These are phyloP conservation scores for Tolypocladium guangdongense DNA, from an alignment of 2,329 filamentous ascomycete genomes.

Conservation along the genomic window DNA sequence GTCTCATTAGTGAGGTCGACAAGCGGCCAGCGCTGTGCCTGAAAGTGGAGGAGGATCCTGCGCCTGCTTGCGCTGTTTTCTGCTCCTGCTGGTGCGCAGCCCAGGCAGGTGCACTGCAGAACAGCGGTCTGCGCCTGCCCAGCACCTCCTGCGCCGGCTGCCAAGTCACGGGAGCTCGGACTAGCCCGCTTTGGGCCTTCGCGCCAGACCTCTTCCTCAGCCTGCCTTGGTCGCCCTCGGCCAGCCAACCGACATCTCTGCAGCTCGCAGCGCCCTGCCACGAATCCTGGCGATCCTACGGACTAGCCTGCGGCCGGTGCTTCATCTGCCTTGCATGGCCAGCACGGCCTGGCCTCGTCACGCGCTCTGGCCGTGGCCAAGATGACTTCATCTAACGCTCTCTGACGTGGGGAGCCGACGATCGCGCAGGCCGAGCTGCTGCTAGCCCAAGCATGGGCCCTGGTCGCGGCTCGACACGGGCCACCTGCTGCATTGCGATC, in stretches of 20 bases:
- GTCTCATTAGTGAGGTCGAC: background rate
- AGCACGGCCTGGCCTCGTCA: background rate
- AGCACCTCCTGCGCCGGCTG: background rate
- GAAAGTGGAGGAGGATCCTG: background rate
- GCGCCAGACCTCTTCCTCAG: background rate
- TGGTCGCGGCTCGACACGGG: background rate
- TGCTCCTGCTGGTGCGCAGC: too few relatives aligned
- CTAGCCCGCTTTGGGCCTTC: background rate
- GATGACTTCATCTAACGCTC: background rate
- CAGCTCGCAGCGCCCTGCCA: background rate
- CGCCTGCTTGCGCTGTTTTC: background rate
- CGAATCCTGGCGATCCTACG: background rate
- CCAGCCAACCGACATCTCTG: background rate
- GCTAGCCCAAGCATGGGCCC: background rate
- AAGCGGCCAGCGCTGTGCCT: too few relatives aligned
- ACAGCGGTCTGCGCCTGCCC: background rate
- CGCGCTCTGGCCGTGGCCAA: background rate
- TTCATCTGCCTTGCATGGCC: background rate
- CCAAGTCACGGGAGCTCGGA: background rate
- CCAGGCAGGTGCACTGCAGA: background rate
- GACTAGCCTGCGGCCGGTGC: background rate
- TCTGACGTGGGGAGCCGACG: slow-evolving; percentile 1
- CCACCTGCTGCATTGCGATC: background rate
- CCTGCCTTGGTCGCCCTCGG: background rate
- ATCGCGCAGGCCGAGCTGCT: background rate